These are phyloP conservation scores for Aspergillaceae sp. DNA, from an alignment of 2,329 filamentous ascomycete genomes.

Conservation along the genomic window DNA sequence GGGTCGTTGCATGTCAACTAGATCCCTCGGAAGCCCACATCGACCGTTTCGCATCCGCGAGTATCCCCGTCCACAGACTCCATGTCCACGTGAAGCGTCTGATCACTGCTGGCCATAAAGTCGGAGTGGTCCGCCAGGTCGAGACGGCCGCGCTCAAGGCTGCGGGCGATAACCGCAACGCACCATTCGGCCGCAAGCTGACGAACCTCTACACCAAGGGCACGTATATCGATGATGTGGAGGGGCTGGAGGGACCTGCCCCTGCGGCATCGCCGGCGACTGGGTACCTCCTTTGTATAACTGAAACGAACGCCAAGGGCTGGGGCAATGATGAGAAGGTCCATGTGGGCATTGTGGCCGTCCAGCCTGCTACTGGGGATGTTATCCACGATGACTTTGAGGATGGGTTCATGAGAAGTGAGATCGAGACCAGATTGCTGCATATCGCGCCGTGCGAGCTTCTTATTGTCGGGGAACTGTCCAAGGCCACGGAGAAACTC, in stretches of 20 bases:
- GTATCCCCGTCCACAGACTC: constrained; percentile 83
- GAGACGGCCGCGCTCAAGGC: constrained; percentile 96
- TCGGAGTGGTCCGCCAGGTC: constrained; percentile 86
- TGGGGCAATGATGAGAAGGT: constrained; percentile 88
- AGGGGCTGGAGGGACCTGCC: constrained; percentile 57
- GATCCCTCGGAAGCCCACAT: constrained; percentile 86
- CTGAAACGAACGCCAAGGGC: constrained; percentile 70
- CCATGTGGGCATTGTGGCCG: constrained; percentile 80
- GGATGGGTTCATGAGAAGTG: constrained; percentile 93
- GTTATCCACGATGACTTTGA: constrained; percentile 95
- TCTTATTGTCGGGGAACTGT: constrained; percentile 81
- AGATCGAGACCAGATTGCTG: constrained; percentile 88
- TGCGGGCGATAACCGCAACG: constrained; percentile 84
- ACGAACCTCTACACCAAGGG: constrained; percentile 98
- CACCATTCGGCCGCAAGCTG: constrained; percentile 83
- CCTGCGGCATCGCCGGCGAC: constrained; percentile 54
- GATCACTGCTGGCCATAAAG: constrained; percentile 86
- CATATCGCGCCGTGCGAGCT: constrained; percentile 96
- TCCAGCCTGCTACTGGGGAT: constrained; percentile 91
- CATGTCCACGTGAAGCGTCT: constrained; percentile 91
- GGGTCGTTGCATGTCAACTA: constrained; percentile 16
- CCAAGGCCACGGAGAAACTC: constrained; percentile 85
- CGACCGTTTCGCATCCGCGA: constrained; percentile 86
- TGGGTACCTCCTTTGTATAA: constrained; percentile 90
- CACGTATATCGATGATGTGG: constrained; percentile 90